Evolutionary conservation across 176 grass and related monocot species (phyloP).

Genomic region (Musa troglodytarum): DNA sequence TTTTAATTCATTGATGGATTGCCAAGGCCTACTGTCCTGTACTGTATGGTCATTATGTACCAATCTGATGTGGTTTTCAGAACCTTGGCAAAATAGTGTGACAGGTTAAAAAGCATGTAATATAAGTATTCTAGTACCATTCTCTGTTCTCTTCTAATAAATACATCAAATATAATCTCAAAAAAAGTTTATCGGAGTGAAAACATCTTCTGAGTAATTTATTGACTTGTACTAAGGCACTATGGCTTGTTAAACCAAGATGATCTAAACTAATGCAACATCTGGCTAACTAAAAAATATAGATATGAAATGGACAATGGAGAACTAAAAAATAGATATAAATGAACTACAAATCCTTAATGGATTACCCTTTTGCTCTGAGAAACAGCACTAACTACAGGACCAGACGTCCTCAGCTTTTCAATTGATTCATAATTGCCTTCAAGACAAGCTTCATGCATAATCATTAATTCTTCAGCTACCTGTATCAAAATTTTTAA

Average conservation of each 20-base stretch:
- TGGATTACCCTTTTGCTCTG: constrained; percentile 43
- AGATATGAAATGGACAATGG: not conserved
- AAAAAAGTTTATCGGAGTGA: no score
- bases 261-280: not conserved
- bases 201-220: no score
- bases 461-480: constrained; percentile 61
- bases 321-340: not conserved
- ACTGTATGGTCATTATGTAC: no score
- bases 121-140: no score
- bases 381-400: constrained; percentile 50
- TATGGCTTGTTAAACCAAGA: not conserved
- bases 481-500: constrained; percentile 31
- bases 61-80: no score
- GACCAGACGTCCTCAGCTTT: constrained; percentile 38
- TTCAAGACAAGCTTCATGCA: constrained; percentile 74
- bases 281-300: not conserved
- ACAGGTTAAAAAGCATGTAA: no score
- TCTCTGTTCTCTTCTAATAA: no score
- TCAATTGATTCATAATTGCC: constrained; percentile 55
- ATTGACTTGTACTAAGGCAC: not conserved
- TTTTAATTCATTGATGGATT: no score
- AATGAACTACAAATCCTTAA: not conserved
- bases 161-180: no score
- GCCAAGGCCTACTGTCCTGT: no score
- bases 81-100: no score